Conservation (phyloP, 106 monocot genomes). For the Ottelia alismoides region DNA sequence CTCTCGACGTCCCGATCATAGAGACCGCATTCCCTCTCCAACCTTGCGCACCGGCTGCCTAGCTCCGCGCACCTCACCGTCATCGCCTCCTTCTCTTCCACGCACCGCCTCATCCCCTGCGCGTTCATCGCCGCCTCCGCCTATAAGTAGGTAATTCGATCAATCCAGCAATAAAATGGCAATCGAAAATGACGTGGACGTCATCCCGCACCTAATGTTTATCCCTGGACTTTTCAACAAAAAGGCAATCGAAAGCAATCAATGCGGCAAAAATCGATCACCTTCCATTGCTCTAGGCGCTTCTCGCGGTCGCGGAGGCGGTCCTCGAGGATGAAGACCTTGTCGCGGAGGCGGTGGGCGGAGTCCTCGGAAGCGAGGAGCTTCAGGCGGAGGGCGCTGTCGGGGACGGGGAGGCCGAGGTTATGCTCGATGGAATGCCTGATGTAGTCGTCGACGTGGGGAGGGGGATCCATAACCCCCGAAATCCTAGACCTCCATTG, state of each 20-base stretch:
- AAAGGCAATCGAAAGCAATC: no score
- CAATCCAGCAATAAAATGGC: no score
- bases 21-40: constrained; percentile 68
- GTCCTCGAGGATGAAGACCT: constrained; percentile 47
- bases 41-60: constrained; percentile 24
- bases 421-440: constrained; percentile 43
- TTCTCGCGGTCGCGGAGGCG: constrained; percentile 32
- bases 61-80: constrained; percentile 17
- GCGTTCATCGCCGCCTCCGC: constrained; percentile 89
- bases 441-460: constrained; percentile 57
- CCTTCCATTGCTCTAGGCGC: constrained; percentile 36
- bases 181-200: no score
- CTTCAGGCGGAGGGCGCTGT: constrained; percentile 36
- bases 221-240: no score
- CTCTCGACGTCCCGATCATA: constrained; percentile 57
- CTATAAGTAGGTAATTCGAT: constrained; percentile 19
- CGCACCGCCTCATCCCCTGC: constrained; percentile 42
- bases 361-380: constrained; percentile 52
- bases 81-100: constrained; percentile 62
- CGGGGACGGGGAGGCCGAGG: constrained; percentile 45
- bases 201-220: no score
- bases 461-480: constrained; percentile 22
- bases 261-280: constrained; percentile 5
- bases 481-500: no score
- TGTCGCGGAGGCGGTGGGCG: constrained; percentile 55